Percentiles rank a stretch among this genome's conserved stretches.
Conservation (phyloP, 108 stramenopile genomes). For the Nitzschia sp. region DNA sequence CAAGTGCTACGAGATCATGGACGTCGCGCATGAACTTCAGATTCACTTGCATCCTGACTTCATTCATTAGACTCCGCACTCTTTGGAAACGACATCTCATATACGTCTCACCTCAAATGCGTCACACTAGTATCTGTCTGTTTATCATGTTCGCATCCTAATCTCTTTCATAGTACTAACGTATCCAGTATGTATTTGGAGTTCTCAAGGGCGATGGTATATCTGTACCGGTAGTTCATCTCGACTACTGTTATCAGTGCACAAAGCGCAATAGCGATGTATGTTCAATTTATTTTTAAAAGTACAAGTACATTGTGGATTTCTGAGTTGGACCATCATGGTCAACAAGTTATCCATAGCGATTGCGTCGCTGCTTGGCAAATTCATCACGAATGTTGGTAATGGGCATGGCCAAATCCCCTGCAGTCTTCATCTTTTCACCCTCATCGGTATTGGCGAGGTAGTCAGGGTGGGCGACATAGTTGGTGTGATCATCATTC, state of each 20-base stretch:
- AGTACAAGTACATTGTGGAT: not conserved
- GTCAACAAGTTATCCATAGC: not conserved
- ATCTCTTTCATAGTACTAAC: too few relatives aligned
- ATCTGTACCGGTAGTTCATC: too few relatives aligned
- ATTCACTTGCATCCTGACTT: constrained; percentile 49
- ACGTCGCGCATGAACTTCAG: constrained; percentile 44
- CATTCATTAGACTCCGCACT: constrained; percentile 5
- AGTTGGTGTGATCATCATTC: constrained; percentile 40
- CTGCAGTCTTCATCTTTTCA: constrained; percentile 10
- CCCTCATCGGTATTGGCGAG: constrained; percentile 21
- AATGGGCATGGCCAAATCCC: constrained; percentile 37
- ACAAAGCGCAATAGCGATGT: not conserved
- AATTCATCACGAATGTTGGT: constrained; percentile 33
- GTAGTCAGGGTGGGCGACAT: constrained; percentile 25
- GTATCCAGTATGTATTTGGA: not conserved
- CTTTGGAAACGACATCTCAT: not conserved
- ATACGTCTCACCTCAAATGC: not conserved
- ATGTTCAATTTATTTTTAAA: not conserved
- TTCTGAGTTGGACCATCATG: not conserved
- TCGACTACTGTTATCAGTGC: not conserved
- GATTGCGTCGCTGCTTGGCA: constrained; percentile 4
- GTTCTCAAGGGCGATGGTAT: not conserved
- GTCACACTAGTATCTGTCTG: not conserved
- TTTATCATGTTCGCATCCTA: too few relatives aligned
- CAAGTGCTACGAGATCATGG: constrained; percentile 67